These are phyloP conservation scores for Scorias spongiosa DNA, from an alignment of 2,329 filamentous ascomycete genomes.

Conservation along the genomic window DNA sequence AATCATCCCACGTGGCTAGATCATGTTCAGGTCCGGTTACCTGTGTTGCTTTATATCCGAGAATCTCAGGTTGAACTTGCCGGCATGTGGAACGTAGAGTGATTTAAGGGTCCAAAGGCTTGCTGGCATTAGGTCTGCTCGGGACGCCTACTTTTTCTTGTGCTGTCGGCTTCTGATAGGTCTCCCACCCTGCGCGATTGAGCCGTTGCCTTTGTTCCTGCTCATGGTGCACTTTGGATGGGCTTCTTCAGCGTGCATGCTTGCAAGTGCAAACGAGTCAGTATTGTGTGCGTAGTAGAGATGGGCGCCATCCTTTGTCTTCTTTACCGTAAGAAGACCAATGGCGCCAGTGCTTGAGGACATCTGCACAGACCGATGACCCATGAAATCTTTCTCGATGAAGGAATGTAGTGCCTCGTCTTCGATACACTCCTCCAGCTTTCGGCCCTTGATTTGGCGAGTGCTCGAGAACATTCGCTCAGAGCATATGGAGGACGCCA, in stretches of 20 bases:
- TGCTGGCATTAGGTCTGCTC: too few species aligned
- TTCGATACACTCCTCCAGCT: constrained; percentile 40
- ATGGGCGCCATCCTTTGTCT: constrained; percentile 57
- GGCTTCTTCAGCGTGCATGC: constrained; percentile 66
- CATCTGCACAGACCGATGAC: constrained; percentile 67
- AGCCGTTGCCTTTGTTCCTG: constrained; percentile 42
- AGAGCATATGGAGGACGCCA: constrained; percentile 76
- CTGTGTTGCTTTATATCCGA: too few species aligned
- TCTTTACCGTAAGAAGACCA: constrained; percentile 82
- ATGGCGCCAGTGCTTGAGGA: constrained; percentile 78
- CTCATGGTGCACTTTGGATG: constrained; percentile 79
- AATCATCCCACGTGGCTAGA: too few species aligned
- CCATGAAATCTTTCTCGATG: constrained; percentile 82
- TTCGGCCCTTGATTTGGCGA: constrained; percentile 44
- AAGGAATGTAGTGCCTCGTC: constrained; percentile 66
- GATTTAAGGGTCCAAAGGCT: too few species aligned
- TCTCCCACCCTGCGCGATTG: constrained; percentile 37
- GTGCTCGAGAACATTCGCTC: constrained; percentile 65
- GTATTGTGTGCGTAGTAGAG: constrained; percentile 96
- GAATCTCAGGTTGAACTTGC: too few species aligned
- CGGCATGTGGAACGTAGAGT: too few species aligned
- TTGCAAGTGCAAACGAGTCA: constrained; percentile 69
- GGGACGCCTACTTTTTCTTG: neutral
- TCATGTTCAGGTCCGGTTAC: too few species aligned
- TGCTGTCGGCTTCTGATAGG: constrained; percentile 1